A percentile compares a stretch with the other conserved stretches of the same genome.
These are phyloP conservation scores for Rhododendron vialii DNA, from an alignment of 148 eudicot species.

Conservation along the genomic window DNA sequence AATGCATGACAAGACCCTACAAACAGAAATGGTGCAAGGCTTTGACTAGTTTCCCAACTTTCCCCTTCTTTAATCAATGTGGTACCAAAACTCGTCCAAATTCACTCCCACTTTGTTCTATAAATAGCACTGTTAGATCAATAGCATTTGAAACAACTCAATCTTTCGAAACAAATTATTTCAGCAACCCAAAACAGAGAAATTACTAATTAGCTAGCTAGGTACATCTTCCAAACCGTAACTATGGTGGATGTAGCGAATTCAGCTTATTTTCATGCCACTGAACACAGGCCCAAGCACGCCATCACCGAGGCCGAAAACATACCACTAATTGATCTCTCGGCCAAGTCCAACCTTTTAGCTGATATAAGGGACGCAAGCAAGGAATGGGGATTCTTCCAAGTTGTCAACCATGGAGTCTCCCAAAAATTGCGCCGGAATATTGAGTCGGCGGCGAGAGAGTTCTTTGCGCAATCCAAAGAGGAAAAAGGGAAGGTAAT, in stretches of 20 bases:
- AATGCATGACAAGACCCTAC: not conserved
- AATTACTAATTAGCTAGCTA: not conserved
- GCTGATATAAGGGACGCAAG: constrained; percentile 8
- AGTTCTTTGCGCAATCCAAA: constrained; percentile 8
- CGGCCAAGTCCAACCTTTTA: not conserved
- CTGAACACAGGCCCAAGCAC: constrained; percentile 39
- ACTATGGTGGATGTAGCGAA: constrained; percentile 13
- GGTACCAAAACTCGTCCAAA: not conserved
- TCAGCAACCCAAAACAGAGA: not conserved
- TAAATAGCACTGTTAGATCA: not conserved
- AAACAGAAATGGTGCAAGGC: not conserved
- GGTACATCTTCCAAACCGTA: not conserved
- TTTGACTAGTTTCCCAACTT: not conserved
- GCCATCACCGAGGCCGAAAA: constrained; percentile 24
- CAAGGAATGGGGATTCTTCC: constrained; percentile 16
- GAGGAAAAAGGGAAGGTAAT: constrained; percentile 18
- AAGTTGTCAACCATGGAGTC: constrained; percentile 16
- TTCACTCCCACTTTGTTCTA: not conserved
- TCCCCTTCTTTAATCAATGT: not conserved
- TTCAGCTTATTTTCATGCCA: constrained; percentile 45
- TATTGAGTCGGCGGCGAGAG: not conserved
- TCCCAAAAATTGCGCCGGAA: not conserved
- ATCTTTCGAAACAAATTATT: not conserved
- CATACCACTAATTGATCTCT: constrained; percentile 21
- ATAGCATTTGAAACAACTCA: not conserved